phyloP scores from a whole-genome alignment of 2,329 filamentous ascomycete genomes.

The Ascochyta viciae-villosae region DNA sequence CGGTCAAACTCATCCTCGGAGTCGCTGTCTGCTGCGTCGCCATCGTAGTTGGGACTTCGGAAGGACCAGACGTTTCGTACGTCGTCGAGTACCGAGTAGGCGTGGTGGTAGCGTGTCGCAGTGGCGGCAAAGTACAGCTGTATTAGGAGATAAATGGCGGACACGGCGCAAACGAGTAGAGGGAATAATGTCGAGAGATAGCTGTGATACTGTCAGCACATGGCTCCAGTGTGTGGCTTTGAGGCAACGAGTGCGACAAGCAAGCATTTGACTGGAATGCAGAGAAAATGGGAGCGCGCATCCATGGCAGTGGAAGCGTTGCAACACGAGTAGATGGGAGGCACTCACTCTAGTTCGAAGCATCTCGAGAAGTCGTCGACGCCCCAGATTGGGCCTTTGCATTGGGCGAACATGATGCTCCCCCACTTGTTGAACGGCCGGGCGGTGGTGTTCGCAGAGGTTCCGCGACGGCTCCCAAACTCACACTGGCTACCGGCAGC shows the following conservation, averaged over 20 bases:
- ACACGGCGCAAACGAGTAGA: slow-evolving; percentile 72
- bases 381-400: slow-evolving; percentile 65
- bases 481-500: slow-evolving; percentile 28
- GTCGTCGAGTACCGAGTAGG: slow-evolving; percentile 65
- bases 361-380: slow-evolving; percentile 68
- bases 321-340: not conserved
- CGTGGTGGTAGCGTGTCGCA: slow-evolving; percentile 60
- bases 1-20: slow-evolving; percentile 67
- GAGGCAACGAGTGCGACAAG: slow-evolving; percentile 6
- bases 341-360: slow-evolving; percentile 71
- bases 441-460: slow-evolving; percentile 19
- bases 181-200: slow-evolving; percentile 84
- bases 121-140: slow-evolving; percentile 64
- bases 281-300: not conserved
- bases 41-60: slow-evolving; percentile 38
- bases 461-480: slow-evolving; percentile 23
- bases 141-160: slow-evolving; percentile 69
- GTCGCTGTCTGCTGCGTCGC: slow-evolving; percentile 52
- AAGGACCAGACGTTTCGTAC: slow-evolving; percentile 50
- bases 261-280: not conserved
- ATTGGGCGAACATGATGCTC: slow-evolving; percentile 61
- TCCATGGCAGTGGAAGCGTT: not conserved
- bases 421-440: slow-evolving; percentile 17
- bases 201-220: slow-evolving; percentile 54
- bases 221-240: not conserved